Percentiles rank a stretch among this genome's conserved stretches.
phyloP scores from a whole-genome alignment of 768 basidiomycete genomes.

The Hericium coralloides region DNA sequence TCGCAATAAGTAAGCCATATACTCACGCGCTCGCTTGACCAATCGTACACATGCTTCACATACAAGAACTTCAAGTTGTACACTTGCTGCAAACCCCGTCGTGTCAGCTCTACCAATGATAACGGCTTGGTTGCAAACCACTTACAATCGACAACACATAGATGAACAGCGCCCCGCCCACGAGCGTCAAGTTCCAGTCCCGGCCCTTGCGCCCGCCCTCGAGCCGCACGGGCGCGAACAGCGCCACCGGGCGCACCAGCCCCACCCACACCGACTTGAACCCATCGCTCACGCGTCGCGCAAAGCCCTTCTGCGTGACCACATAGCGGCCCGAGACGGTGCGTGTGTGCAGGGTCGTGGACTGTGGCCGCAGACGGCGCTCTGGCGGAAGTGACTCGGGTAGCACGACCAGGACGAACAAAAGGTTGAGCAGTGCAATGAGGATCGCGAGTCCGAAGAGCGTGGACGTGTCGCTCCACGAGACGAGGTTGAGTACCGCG shows the following conservation, averaged over 20 bases:
- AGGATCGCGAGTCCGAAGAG: constrained; percentile 10
- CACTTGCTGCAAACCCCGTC: constrained; percentile 8
- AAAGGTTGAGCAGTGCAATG: constrained; percentile 10
- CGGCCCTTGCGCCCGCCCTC: constrained; percentile 9
- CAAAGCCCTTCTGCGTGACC: too few species aligned
- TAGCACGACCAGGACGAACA: constrained; percentile 10
- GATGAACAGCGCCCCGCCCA: constrained; percentile 10
- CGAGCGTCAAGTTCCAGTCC: constrained; percentile 15
- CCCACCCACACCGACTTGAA: too few species aligned
- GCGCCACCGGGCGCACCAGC: background rate
- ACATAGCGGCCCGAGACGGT: too few species aligned
- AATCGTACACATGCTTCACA: constrained; percentile 11
- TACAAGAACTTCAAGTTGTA: constrained; percentile 16
- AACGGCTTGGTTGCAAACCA: background rate
- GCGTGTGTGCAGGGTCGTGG: too few species aligned
- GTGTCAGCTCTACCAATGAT: background rate
- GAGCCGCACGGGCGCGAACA: constrained; percentile 9
- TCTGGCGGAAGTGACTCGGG: constrained; percentile 11
- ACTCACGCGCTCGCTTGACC: constrained; percentile 13
- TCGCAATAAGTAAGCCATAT: background rate
- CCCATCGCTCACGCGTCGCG: too few species aligned
- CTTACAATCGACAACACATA: constrained; percentile 12
- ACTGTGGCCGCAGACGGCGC: background rate
- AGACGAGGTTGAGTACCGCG: constrained; percentile 4
- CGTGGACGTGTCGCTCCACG: constrained; percentile 1